phyloP scores from a whole-genome alignment of 2,329 filamentous ascomycete species.

The Trichoderma afroharzianum region DNA sequence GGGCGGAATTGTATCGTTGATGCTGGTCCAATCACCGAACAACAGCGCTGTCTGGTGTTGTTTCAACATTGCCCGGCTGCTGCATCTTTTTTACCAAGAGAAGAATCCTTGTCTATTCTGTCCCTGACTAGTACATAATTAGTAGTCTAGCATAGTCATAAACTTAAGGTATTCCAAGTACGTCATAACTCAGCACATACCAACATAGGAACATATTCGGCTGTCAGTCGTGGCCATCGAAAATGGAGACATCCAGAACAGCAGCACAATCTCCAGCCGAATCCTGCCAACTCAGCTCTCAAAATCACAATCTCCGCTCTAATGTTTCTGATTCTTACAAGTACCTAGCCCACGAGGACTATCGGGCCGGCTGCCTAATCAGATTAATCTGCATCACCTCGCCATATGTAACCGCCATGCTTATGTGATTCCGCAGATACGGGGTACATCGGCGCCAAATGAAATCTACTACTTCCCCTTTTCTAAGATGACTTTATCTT shows the following conservation, averaged over 20 bases:
- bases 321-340: neutral
- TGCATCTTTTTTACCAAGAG: neutral
- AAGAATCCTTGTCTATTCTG: neutral
- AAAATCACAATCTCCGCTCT: neutral
- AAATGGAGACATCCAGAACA: neutral
- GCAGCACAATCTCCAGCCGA: neutral
- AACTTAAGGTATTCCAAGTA: neutral
- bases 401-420: neutral
- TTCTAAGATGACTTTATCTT: neutral
- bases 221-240: neutral
- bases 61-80: slow-evolving; percentile 5
- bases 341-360: neutral
- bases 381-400: neutral
- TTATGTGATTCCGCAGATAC: slow-evolving; percentile 14
- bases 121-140: neutral
- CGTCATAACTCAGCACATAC: neutral
- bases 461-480: slow-evolving; percentile 5
- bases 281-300: neutral
- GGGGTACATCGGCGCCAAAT: slow-evolving; percentile 21
- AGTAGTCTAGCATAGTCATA: neutral
- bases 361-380: neutral
- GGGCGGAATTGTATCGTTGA: neutral
- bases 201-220: neutral
- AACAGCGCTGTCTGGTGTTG: neutral
- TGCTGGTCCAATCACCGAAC: slow-evolving; percentile 12